A percentile compares a stretch with the other conserved stretches of the same genome.
phyloP scores from a whole-genome alignment of 2,329 filamentous ascomycete species.

The Phyllosticta citribraziliensis region DNA sequence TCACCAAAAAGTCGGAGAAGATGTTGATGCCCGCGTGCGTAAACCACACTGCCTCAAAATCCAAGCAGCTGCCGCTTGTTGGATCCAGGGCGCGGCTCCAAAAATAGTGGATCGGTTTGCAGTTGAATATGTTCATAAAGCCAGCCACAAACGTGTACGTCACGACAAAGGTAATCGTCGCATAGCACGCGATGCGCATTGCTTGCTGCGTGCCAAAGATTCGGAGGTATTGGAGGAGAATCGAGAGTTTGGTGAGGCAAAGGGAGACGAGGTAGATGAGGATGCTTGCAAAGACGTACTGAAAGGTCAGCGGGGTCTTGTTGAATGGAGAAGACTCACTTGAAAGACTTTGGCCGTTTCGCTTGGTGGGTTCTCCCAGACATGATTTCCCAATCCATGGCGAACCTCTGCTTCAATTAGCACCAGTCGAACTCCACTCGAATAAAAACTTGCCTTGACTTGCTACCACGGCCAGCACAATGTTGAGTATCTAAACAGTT shows the following conservation, averaged over 20 bases:
- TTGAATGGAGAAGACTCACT: neutral
- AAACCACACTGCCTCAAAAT: slow-evolving; percentile 21
- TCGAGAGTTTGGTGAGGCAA: slow-evolving; percentile 23
- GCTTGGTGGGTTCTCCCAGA: neutral
- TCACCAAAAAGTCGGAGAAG: slow-evolving; percentile 22
- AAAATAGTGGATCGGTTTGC: slow-evolving; percentile 20
- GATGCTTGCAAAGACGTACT: slow-evolving; percentile 21
- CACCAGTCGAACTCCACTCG: no score
- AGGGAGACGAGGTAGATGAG: slow-evolving; percentile 25
- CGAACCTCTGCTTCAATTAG: neutral
- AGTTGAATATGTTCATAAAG: slow-evolving; percentile 18
- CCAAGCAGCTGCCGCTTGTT: slow-evolving; percentile 14
- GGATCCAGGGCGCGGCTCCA: slow-evolving; percentile 13
- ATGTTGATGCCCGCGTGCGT: slow-evolving; percentile 24
- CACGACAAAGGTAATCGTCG: slow-evolving; percentile 18
- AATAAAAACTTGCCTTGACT: no score
- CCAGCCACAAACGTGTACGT: slow-evolving; percentile 20
- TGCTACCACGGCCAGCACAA: neutral
- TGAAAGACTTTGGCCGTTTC: neutral
- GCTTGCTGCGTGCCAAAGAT: slow-evolving; percentile 21
- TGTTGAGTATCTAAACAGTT: neutral
- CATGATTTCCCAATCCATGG: neutral
- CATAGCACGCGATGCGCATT: slow-evolving; percentile 16
- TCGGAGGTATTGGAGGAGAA: slow-evolving; percentile 25
- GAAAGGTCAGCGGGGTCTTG: neutral